Evolutionary conservation across 2,329 filamentous ascomycete genomes (phyloP).

Genomic region (Diaporthe helianthi): DNA sequence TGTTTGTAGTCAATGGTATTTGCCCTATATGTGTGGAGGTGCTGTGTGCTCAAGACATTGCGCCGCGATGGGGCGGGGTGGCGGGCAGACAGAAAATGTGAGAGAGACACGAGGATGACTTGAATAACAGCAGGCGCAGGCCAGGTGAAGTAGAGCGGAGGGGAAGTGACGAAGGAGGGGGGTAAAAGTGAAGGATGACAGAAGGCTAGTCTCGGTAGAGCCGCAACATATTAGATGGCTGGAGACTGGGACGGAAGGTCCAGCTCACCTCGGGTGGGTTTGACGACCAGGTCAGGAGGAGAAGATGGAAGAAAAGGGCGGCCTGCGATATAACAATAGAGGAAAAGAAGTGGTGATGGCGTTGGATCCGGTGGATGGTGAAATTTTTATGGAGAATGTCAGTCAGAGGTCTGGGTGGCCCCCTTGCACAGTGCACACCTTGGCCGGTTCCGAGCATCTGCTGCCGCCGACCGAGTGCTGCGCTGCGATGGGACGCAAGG

Average conservation of each 20-base stretch:
- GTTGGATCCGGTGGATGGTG: constrained; percentile 28
- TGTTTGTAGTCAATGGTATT: constrained; percentile 8
- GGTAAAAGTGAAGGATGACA: constrained; percentile 28
- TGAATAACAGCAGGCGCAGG: constrained; percentile 8
- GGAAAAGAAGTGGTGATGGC: constrained; percentile 15
- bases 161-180: constrained; percentile 22
- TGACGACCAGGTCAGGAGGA: constrained; percentile 30
- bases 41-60: constrained; percentile 11
- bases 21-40: constrained; percentile 34
- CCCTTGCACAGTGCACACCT: constrained; percentile 25
- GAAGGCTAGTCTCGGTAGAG: constrained; percentile 25
- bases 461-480: not conserved
- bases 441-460: constrained; percentile 23
- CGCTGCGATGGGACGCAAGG: not conserved
- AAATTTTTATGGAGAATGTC: constrained; percentile 34
- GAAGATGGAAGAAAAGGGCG: not conserved
- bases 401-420: constrained; percentile 1
- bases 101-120: constrained; percentile 16
- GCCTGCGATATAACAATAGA: constrained; percentile 28
- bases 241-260: constrained; percentile 32
- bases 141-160: constrained; percentile 15
- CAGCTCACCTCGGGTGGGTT: constrained; percentile 32
- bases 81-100: constrained; percentile 14
- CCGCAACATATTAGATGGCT: constrained; percentile 33
- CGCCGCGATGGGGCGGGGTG: constrained; percentile 5